Evolutionary conservation across 305 asterid species (phyloP).

Genomic region (Solanum chacoense): DNA sequence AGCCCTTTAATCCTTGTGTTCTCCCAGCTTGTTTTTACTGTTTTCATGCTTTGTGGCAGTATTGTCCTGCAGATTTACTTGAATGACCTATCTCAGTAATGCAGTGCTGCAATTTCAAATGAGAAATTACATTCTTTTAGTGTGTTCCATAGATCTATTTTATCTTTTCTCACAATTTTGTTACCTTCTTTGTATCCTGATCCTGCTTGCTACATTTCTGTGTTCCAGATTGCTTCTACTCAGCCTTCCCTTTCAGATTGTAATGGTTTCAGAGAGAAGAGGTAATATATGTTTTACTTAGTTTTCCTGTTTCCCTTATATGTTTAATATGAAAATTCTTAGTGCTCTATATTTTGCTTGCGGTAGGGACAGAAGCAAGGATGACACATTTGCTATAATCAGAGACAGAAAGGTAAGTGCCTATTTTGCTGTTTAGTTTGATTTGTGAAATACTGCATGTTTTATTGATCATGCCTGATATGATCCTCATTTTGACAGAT

Average conservation of each 20-base stretch:
- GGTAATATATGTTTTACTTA: conserved; percentile 25
- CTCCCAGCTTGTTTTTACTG: background rate
- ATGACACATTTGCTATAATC: conserved; percentile 34
- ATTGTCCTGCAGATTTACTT: background rate
- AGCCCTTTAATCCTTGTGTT: background rate
- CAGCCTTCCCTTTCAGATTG: conserved; percentile 34
- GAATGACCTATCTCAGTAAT: background rate
- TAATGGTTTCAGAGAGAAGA: conserved; percentile 43
- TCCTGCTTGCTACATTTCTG: background rate
- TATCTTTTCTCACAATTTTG: background rate
- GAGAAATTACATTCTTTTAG: background rate
- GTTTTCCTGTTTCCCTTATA: background rate
- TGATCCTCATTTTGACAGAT: background rate
- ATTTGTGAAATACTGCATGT: background rate
- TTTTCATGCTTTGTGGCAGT: background rate
- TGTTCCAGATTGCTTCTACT: conserved; percentile 31
- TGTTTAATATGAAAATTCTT: conserved; percentile 2
- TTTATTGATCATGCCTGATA: background rate
- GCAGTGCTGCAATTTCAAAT: background rate
- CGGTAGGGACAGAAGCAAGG: conserved; percentile 47
- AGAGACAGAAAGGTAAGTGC: conserved; percentile 69
- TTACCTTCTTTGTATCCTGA: background rate
- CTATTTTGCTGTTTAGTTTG: background rate
- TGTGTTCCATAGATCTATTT: background rate
- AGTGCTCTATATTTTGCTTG: conserved; percentile 4